phyloP scores from a whole-genome alignment of 257 asterid genomes.

The Haberlea rhodopensis region DNA sequence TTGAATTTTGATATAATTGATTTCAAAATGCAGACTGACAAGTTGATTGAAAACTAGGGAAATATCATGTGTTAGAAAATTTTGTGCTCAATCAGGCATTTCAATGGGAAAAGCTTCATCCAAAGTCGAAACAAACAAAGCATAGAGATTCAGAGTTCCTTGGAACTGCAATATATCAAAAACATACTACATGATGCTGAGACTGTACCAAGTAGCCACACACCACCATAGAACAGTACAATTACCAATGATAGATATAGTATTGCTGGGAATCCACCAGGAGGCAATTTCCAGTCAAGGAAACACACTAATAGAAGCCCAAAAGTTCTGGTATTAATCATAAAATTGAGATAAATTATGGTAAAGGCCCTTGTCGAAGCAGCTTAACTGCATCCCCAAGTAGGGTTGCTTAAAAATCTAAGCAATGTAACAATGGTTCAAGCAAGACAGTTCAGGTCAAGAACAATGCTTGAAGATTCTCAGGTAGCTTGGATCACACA shows the following conservation, averaged over 20 bases:
- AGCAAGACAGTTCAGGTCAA: conserved; percentile 5
- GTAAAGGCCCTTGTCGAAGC: neutral
- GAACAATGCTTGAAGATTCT: conserved; percentile 2
- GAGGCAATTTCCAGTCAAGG: neutral
- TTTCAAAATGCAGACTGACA: neutral
- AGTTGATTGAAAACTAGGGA: neutral
- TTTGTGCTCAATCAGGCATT: neutral
- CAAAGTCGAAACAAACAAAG: neutral
- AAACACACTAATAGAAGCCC: neutral
- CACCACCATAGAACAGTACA: neutral
- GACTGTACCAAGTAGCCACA: neutral
- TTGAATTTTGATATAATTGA: neutral
- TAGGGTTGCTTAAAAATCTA: neutral
- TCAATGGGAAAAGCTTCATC: neutral
- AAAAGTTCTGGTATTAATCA: too few species aligned
- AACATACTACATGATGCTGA: neutral
- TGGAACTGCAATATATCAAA: neutral
- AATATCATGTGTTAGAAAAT: neutral
- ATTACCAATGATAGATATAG: neutral
- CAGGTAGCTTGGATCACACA: neutral
- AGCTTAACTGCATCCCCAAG: neutral
- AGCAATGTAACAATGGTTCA: conserved; percentile 5
- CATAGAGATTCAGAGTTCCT: neutral
- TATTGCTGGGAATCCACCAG: conserved; percentile 1
- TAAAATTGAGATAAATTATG: conserved; percentile 1